Evolutionary conservation across 1,139 yeast genomes (phyloP), one percentile per base, ranked within the genome.

Genomic region (Wickerhamiella pararugosa): DNA sequence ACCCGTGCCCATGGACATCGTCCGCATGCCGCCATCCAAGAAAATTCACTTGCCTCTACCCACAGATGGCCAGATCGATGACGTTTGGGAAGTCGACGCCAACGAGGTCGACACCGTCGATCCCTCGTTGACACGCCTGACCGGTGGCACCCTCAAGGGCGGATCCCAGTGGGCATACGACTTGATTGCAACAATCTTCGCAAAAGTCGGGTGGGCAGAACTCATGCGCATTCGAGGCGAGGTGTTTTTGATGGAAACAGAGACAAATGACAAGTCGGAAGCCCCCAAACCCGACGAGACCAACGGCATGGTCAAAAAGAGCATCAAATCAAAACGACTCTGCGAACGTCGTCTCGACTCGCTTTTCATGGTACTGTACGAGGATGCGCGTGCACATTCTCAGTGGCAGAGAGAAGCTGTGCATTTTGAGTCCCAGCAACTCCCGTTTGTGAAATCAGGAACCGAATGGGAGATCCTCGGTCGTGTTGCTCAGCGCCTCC

Each of bases 301-400:
- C 36, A 11, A 15, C 8, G 25, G 27, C 7, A 21, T 15, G 21
- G 21, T 15, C 21, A 9, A 7, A 6, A 39, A 34, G 37, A 32
- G 37, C 26, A 49, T 83, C 54, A 75, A 73, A 49, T 69, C 71
- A 52, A 90, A 90, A 56, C 69, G 97, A 46, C 69, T 90, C 45
- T 87, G 97, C 62, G 98, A 90, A 60, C 71, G 94, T 52, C 87
- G 98, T 95, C 68, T 90, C 45, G 98, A 90, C 59, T 79, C 83
- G 50, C 66, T 90, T 47, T 87, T 90, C 58, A 71, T 86, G 70
- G 76, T 83, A 30, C 66, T 90, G 41, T 90, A 84, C 57, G 95
- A 86, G 53, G 97, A 90, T 58, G 69, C 90, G 52, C 72, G 87
- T 45, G 83, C 84, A 10, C 83, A 82, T 49, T 71, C 92, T 10